Evolutionary conservation across 768 basidiomycete genomes (phyloP).

Genomic region (Podaxis pistillaris): DNA sequence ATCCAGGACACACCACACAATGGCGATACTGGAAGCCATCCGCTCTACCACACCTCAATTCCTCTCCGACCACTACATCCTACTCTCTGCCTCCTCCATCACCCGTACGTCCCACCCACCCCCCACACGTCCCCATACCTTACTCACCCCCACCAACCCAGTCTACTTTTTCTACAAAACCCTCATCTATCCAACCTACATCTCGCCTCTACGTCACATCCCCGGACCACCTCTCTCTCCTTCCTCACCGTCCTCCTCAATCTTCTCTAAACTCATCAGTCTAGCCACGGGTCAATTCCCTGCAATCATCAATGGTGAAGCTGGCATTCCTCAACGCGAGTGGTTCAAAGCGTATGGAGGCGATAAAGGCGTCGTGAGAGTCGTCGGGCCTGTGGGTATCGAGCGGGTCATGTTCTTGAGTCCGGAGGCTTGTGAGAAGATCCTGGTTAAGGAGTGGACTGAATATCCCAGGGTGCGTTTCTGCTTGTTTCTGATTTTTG

Average conservation of each 20-base stretch:
- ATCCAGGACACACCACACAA: neutral
- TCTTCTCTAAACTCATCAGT: neutral
- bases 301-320: conserved; percentile 35
- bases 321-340: conserved; percentile 38
- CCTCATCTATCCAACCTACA: conserved; percentile 3
- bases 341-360: conserved; percentile 40
- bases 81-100: neutral
- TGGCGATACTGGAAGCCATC: neutral
- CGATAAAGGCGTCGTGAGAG: conserved; percentile 30
- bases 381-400: conserved; percentile 39
- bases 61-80: neutral
- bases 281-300: conserved; percentile 33
- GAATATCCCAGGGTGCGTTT: conserved; percentile 37
- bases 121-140: neutral
- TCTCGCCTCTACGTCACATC: conserved; percentile 11
- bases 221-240: conserved; percentile 8
- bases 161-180: conserved; percentile 3
- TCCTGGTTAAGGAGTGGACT: conserved; percentile 36
- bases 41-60: neutral
- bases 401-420: conserved; percentile 39
- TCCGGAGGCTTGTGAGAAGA: conserved; percentile 39
- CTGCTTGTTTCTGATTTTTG: neutral
- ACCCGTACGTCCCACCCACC: neutral
- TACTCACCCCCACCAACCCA: neutral
- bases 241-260: neutral